These are phyloP conservation scores for Linaria vulgaris DNA, from an alignment of 257 asterid species.

Conservation along the genomic window DNA sequence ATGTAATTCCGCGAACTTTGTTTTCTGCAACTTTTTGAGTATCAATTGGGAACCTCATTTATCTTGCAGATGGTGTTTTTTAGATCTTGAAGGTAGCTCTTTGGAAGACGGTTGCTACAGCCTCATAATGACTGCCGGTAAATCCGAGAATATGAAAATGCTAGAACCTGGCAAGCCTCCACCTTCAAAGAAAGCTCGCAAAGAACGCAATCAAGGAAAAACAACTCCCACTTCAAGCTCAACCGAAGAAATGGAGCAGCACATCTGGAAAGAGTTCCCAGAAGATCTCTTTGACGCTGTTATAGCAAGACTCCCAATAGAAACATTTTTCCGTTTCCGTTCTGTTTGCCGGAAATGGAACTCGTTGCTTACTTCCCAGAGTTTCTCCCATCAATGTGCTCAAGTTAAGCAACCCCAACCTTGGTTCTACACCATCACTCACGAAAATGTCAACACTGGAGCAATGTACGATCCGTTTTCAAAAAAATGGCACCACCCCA, in stretches of 20 bases:
- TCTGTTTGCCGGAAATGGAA: slow-evolving; percentile 88
- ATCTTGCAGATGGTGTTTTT: slow-evolving; percentile 60
- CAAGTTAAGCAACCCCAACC: slow-evolving; percentile 56
- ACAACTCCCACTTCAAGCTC: slow-evolving; percentile 36
- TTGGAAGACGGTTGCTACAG: slow-evolving; percentile 54
- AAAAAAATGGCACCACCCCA: slow-evolving; percentile 91
- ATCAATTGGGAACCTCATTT: slow-evolving; percentile 25
- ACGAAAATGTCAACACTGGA: slow-evolving; percentile 69
- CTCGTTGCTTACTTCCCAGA: slow-evolving; percentile 66
- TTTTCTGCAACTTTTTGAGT: slow-evolving; percentile 11
- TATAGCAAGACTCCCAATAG: slow-evolving; percentile 83
- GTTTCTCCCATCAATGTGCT: slow-evolving; percentile 73
- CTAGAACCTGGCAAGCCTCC: slow-evolving; percentile 88
- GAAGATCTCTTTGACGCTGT: slow-evolving; percentile 89
- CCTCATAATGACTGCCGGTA: slow-evolving; percentile 73
- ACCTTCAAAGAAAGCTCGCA: slow-evolving; percentile 66
- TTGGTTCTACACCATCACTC: slow-evolving; percentile 93
- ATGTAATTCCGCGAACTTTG: background rate
- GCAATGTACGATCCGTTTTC: slow-evolving; percentile 78
- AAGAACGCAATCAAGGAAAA: slow-evolving; percentile 58
- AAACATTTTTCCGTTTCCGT: slow-evolving; percentile 73
- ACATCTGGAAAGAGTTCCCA: slow-evolving; percentile 91
- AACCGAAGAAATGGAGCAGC: slow-evolving; percentile 56
- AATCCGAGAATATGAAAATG: slow-evolving; percentile 76
- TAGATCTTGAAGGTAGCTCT: slow-evolving; percentile 52